Percentiles rank a stretch among this genome's conserved stretches.
Evolutionary conservation across 75 land plant species (phyloP).

Genomic region (Isoetes taiwanensis): DNA sequence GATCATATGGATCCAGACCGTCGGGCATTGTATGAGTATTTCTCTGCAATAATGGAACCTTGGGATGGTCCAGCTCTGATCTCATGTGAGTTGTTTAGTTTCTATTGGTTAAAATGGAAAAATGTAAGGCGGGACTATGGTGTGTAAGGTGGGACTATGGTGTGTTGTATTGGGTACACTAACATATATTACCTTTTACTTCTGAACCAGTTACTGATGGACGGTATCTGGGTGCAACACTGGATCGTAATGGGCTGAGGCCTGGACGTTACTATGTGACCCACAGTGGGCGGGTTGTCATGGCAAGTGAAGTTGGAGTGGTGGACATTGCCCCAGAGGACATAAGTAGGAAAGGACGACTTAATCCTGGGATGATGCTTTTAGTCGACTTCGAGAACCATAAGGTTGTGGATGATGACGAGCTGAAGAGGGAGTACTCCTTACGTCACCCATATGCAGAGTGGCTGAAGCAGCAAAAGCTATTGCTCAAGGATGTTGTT

Average conservation of each 20-base stretch:
- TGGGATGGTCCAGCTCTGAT: conserved; percentile 99
- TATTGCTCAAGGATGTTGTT: conserved; percentile 62
- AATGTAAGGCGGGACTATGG: not conserved
- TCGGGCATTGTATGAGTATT: conserved; percentile 88
- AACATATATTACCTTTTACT: too few species aligned
- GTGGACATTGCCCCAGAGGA: conserved; percentile 91
- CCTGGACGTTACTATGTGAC: conserved; percentile 93
- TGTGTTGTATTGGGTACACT: too few species aligned
- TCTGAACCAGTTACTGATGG: conserved; percentile 97
- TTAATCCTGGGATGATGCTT: conserved; percentile 99
- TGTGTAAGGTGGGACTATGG: too few species aligned
- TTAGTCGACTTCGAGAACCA: conserved; percentile 96
- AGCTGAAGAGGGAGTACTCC: conserved; percentile 73
- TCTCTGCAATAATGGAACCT: conserved; percentile 92
- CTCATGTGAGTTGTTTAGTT: conserved; percentile 60
- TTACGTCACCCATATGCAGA: conserved; percentile 67
- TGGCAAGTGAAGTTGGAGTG: conserved; percentile 99
- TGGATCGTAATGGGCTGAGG: conserved; percentile 92
- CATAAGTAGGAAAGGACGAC: conserved; percentile 74
- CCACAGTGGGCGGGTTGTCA: conserved; percentile 80
- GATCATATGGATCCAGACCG: conserved; percentile 85
- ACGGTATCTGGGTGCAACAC: conserved; percentile 89
- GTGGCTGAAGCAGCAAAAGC: conserved; percentile 87
- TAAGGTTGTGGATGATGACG: conserved; percentile 86
- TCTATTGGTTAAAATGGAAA: not conserved